Evolutionary conservation across 164 flowering plant genomes (phyloP).

Genomic region (Dillenia turbinata): DNA sequence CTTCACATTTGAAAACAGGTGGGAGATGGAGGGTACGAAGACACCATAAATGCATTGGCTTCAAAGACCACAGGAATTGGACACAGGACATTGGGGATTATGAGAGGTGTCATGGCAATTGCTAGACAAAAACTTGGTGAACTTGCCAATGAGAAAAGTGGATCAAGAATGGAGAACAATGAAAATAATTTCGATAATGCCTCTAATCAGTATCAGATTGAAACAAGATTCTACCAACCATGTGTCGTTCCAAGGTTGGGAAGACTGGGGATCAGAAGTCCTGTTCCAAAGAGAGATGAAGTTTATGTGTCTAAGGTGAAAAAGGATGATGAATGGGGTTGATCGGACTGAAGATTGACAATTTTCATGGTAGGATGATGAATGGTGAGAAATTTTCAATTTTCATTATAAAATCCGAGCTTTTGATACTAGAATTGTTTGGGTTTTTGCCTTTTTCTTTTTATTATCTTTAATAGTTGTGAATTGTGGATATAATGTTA

Average conservation of each 20-base stretch:
- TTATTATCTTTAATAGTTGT: no score
- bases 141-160: conserved; percentile 11
- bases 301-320: neutral
- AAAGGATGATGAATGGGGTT: conserved; percentile 12
- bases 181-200: neutral
- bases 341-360: conserved; percentile 11
- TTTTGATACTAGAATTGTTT: no score
- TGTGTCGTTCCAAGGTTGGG: conserved; percentile 14
- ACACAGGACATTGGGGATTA: conserved; percentile 18
- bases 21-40: conserved; percentile 19
- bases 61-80: conserved; percentile 18
- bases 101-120: conserved; percentile 18
- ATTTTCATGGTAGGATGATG: neutral
- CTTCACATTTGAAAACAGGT: conserved; percentile 4
- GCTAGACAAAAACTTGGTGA: conserved; percentile 19
- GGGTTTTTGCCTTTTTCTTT: no score
- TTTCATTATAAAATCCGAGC: neutral
- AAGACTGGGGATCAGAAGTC: conserved; percentile 19
- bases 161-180: neutral
- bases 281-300: neutral
- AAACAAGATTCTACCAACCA: neutral
- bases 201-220: neutral
- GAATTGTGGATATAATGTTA: no score
- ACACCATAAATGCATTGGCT: conserved; percentile 13
- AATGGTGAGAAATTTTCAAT: neutral